These are phyloP conservation scores for Cicer judaicum DNA, from an alignment of 306 rosid genomes.

Conservation along the genomic window DNA sequence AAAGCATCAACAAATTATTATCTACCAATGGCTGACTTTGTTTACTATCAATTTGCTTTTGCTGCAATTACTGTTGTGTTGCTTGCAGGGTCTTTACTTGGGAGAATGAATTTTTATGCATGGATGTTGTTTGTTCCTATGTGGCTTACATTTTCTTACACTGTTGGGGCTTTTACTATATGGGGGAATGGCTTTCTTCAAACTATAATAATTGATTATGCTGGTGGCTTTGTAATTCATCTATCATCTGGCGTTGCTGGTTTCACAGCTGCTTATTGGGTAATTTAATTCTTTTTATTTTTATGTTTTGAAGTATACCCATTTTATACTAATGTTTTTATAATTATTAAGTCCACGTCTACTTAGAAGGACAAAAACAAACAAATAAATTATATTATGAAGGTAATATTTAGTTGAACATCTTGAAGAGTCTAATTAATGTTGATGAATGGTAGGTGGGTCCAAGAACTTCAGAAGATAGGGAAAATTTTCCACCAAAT, in stretches of 20 bases:
- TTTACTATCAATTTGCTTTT: slow-evolving; percentile 68
- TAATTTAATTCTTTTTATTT: not conserved
- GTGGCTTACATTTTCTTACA: slow-evolving; percentile 71
- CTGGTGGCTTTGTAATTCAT: slow-evolving; percentile 80
- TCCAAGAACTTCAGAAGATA: slow-evolving; percentile 69
- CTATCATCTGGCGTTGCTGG: slow-evolving; percentile 82
- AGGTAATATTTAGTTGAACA: not conserved
- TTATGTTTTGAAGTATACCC: no score
- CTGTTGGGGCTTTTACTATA: slow-evolving; percentile 68
- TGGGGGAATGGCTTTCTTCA: slow-evolving; percentile 68
- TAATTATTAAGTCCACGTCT: no score
- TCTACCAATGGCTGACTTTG: slow-evolving; percentile 69
- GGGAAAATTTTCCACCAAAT: slow-evolving; percentile 74
- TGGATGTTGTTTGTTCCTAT: slow-evolving; percentile 85
- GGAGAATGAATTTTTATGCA: slow-evolving; percentile 75
- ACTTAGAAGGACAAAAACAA: no score
- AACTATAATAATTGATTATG: slow-evolving; percentile 57
- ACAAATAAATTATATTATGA: no score
- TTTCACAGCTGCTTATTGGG: slow-evolving; percentile 85
- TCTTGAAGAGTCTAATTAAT: not conserved
- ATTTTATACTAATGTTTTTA: no score
- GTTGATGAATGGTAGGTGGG: slow-evolving; percentile 60
- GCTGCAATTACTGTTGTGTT: slow-evolving; percentile 81
- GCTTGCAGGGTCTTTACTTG: slow-evolving; percentile 78
- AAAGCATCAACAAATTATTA: slow-evolving; percentile 6